Percentiles rank a stretch among this genome's conserved stretches.
Evolutionary conservation across 2,329 filamentous ascomycete species (phyloP).

Genomic region (Pseudogymnoascus destructans): DNA sequence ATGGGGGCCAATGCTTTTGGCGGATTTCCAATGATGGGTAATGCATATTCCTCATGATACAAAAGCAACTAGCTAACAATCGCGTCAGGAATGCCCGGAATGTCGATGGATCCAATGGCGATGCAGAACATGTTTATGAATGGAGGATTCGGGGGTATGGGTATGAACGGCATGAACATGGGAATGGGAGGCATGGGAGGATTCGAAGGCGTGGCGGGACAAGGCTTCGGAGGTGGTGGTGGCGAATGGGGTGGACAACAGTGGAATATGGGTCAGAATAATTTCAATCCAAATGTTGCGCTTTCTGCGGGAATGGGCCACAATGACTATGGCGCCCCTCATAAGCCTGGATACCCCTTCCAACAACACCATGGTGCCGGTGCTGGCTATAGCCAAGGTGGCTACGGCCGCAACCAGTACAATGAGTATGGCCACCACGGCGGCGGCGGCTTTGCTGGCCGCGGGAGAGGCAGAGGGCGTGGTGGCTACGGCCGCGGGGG

Average conservation of each 20-base stretch:
- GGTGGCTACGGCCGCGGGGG: slow-evolving; percentile 24
- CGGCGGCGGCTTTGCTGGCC: slow-evolving; percentile 39
- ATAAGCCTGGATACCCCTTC: slow-evolving; percentile 55
- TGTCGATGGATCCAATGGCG: slow-evolving; percentile 71
- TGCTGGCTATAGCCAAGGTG: slow-evolving; percentile 73
- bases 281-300: slow-evolving; percentile 74
- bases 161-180: slow-evolving; percentile 74
- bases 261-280: slow-evolving; percentile 74
- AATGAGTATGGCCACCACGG: slow-evolving; percentile 64
- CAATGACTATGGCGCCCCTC: slow-evolving; percentile 62
- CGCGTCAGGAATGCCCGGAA: slow-evolving; percentile 57
- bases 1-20: slow-evolving; percentile 44
- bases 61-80: slow-evolving; percentile 15
- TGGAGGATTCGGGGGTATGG: slow-evolving; percentile 63
- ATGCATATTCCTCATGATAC: slow-evolving; percentile 30
- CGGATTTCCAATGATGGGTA: slow-evolving; percentile 76
- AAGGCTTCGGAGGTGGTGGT: slow-evolving; percentile 42
- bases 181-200: slow-evolving; percentile 49
- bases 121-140: slow-evolving; percentile 72
- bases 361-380: slow-evolving; percentile 36
- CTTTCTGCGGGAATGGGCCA: slow-evolving; percentile 51
- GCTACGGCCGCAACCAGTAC: slow-evolving; percentile 62
- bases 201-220: slow-evolving; percentile 48
- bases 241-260: slow-evolving; percentile 70
- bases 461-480: slow-evolving; percentile 29